phyloP scores from a whole-genome alignment of 2,329 filamentous ascomycete genomes.

The Penicillium sp. region DNA sequence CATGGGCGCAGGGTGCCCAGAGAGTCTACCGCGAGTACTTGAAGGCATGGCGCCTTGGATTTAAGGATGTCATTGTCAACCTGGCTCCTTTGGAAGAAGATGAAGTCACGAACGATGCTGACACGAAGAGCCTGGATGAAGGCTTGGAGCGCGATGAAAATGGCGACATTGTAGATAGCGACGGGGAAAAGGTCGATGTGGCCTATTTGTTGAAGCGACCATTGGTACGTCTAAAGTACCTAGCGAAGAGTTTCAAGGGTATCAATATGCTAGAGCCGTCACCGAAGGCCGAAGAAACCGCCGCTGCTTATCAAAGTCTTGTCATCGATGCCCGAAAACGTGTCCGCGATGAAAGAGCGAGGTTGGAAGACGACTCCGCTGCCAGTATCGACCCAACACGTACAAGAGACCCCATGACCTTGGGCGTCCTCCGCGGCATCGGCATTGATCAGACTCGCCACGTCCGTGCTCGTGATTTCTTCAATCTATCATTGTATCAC shows the following conservation, averaged over 20 bases:
- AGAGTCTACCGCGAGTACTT: constrained; percentile 84
- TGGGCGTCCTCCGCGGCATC: constrained; percentile 69
- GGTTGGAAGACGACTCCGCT: constrained; percentile 83
- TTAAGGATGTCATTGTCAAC: constrained; percentile 92
- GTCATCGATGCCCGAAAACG: constrained; percentile 74
- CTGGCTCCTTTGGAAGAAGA: constrained; percentile 74
- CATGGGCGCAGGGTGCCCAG: constrained; percentile 77
- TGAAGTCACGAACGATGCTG: constrained; percentile 46
- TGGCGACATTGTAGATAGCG: constrained; percentile 63
- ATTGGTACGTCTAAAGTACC: constrained; percentile 80
- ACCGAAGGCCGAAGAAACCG: constrained; percentile 58
- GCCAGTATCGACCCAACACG: constrained; percentile 77
- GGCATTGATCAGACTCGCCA: constrained; percentile 73
- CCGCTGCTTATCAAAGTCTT: constrained; percentile 66
- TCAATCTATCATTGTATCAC: constrained; percentile 79
- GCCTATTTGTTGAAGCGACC: constrained; percentile 89
- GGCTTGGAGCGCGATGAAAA: constrained; percentile 58
- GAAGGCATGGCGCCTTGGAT: constrained; percentile 85
- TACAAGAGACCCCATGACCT: constrained; percentile 73
- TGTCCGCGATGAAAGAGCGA: constrained; percentile 69
- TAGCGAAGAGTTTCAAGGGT: constrained; percentile 77
- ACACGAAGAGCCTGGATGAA: constrained; percentile 54
- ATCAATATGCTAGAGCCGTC: constrained; percentile 47
- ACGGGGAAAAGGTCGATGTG: constrained; percentile 90
- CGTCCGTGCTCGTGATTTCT: constrained; percentile 86